Percentiles rank a stretch among this genome's conserved stretches.
Conservation (phyloP, 73 alveolate species). For the Paramecium bursaria region DNA sequence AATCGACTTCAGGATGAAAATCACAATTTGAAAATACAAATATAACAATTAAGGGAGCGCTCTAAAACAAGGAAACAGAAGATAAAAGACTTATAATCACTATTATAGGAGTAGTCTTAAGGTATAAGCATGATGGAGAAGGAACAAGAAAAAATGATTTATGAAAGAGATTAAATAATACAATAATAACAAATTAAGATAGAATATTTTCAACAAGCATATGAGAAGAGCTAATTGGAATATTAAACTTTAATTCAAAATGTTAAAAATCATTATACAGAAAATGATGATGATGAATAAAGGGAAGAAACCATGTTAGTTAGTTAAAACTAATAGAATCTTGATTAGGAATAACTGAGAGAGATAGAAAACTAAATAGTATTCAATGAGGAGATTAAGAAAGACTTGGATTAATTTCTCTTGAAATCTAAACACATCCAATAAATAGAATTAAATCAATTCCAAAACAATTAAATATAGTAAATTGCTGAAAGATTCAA, state of each 20-base stretch:
- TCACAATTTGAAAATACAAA: too few relatives aligned
- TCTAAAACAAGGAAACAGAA: too few relatives aligned
- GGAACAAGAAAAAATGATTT: not conserved
- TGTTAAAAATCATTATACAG: conserved; percentile 17
- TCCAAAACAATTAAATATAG: not conserved
- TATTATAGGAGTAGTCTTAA: too few relatives aligned
- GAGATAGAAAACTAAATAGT: conserved; percentile 10
- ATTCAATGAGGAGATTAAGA: not conserved
- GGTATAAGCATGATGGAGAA: too few relatives aligned
- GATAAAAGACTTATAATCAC: too few relatives aligned
- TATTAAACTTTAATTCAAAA: not conserved
- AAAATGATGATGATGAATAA: not conserved
- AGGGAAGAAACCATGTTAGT: conserved; percentile 1
- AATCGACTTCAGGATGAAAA: conserved; percentile 14
- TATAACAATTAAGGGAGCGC: too few relatives aligned
- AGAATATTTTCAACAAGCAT: not conserved
- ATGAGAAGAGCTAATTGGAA: conserved; percentile 40
- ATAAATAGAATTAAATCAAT: not conserved
- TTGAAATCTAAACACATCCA: not conserved
- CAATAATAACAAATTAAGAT: conserved; percentile 14
- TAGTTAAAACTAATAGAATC: not conserved
- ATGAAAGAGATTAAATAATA: not conserved
- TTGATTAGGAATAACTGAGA: conserved; percentile 2
- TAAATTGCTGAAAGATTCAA: conserved; percentile 25
- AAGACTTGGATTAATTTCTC: not conserved